Evolutionary conservation across 2,329 filamentous ascomycete genomes (phyloP).

Genomic region (Fusarium verticillioides): DNA sequence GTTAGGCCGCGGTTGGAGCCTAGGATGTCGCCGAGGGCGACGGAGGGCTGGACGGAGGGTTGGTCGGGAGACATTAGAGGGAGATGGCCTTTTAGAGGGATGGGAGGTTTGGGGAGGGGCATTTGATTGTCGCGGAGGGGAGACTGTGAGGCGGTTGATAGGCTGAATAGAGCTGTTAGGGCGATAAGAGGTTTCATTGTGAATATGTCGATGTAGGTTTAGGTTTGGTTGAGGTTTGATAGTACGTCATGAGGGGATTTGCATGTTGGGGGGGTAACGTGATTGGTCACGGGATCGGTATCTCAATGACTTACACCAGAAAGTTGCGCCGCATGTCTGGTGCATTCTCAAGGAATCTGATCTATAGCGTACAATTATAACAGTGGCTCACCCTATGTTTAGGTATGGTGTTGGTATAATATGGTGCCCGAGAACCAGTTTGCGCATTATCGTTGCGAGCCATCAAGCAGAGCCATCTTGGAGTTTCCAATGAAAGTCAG

Average conservation of each 20-base stretch:
- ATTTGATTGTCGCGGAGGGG: constrained; percentile 18
- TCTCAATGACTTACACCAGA: background rate
- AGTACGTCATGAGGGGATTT: constrained; percentile 34
- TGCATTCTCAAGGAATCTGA: background rate
- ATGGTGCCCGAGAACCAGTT: background rate
- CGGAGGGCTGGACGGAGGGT: constrained; percentile 55
- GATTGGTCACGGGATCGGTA: constrained; percentile 24
- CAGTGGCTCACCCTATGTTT: no score
- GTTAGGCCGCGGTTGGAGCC: constrained; percentile 82
- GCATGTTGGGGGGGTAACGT: constrained; percentile 14
- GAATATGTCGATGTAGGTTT: background rate
- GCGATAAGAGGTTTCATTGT: constrained; percentile 39
- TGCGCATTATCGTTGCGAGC: background rate
- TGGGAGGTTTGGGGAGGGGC: background rate
- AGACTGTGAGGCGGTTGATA: constrained; percentile 16
- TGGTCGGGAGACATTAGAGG: constrained; percentile 43
- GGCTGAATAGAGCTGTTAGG: constrained; percentile 27
- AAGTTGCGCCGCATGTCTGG: background rate
- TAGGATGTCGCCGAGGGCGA: constrained; percentile 87
- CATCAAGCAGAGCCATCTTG: background rate
- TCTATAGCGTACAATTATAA: background rate
- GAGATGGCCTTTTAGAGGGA: constrained; percentile 36
- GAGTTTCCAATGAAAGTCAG: background rate
- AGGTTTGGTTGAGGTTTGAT: background rate
- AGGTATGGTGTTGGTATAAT: background rate